phyloP scores from a whole-genome alignment of 83 land plant genomes.

The Isoetes engelmannii region DNA sequence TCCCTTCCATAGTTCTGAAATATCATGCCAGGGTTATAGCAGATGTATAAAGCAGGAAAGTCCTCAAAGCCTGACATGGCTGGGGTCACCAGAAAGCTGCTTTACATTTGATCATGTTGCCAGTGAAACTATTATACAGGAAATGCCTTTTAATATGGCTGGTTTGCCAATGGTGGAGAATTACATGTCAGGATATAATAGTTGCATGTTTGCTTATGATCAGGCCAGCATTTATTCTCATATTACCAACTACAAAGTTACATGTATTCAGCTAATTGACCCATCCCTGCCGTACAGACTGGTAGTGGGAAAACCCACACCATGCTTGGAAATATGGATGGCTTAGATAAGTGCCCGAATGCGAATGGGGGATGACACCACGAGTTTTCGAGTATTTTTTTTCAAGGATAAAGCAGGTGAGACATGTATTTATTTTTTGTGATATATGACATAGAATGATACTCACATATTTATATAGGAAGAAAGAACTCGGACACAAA shows the following conservation, averaged over 20 bases:
- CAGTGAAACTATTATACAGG: constrained; percentile 10
- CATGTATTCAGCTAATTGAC: neutral
- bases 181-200: constrained; percentile 14
- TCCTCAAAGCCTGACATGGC: constrained; percentile 13
- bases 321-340: constrained; percentile 13
- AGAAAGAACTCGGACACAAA: no score
- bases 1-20: neutral
- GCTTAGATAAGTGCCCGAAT: constrained; percentile 2
- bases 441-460: no score
- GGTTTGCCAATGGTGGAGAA: constrained; percentile 17
- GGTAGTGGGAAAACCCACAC: constrained; percentile 1
- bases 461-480: no score
- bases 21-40: constrained; percentile 1
- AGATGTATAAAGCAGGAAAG: constrained; percentile 11
- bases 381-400: constrained; percentile 15
- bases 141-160: constrained; percentile 5
- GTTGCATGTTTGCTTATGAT: constrained; percentile 15
- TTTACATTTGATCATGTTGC: constrained; percentile 16
- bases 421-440: no score
- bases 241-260: neutral
- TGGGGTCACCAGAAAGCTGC: constrained; percentile 3
- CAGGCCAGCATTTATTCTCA: neutral
- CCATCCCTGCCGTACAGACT: neutral
- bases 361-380: constrained; percentile 9
- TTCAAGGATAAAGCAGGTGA: constrained; percentile 6